phyloP scores from a whole-genome alignment of 108 stramenopile genomes.

The Epithemia pelagica region DNA sequence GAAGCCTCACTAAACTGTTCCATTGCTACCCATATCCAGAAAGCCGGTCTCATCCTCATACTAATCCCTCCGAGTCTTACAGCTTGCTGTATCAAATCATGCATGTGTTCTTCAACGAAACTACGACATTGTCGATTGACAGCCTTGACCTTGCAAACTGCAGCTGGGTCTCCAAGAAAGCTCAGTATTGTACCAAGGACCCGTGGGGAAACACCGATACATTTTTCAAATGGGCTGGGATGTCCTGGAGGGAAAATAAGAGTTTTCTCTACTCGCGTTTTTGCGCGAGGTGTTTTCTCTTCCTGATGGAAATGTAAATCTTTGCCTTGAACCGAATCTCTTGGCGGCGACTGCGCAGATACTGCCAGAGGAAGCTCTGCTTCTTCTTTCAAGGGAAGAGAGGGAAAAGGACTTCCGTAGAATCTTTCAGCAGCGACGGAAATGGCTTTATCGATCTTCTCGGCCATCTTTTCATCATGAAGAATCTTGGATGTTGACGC shows the following conservation, averaged over 20 bases:
- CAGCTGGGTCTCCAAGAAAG: conserved; percentile 78
- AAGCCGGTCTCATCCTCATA: conserved; percentile 67
- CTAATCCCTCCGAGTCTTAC: conserved; percentile 72
- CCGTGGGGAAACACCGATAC: conserved; percentile 52
- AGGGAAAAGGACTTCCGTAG: not conserved
- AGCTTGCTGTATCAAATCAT: conserved; percentile 70
- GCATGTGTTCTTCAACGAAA: conserved; percentile 66
- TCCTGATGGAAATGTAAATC: not conserved
- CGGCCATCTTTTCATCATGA: conserved; percentile 39
- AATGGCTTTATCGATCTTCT: conserved; percentile 63
- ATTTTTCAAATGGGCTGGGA: conserved; percentile 74
- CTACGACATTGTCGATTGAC: conserved; percentile 59
- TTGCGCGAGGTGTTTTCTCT: conserved; percentile 2
- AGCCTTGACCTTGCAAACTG: conserved; percentile 65
- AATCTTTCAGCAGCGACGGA: conserved; percentile 39
- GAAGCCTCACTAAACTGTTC: conserved; percentile 42
- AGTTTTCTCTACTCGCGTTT: not conserved
- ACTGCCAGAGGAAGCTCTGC: conserved; percentile 10
- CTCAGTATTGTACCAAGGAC: conserved; percentile 49
- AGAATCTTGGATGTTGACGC: conserved; percentile 10
- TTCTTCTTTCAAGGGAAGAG: conserved; percentile 33
- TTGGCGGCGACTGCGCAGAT: not conserved
- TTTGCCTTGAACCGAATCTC: conserved; percentile 4
- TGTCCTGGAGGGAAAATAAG: conserved; percentile 16
- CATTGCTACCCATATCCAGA: conserved; percentile 81